Percentiles rank a stretch among this genome's conserved stretches.
Conservation (phyloP, 805 yeast species). For the Vanderwaltozyma tropicalis region DNA sequence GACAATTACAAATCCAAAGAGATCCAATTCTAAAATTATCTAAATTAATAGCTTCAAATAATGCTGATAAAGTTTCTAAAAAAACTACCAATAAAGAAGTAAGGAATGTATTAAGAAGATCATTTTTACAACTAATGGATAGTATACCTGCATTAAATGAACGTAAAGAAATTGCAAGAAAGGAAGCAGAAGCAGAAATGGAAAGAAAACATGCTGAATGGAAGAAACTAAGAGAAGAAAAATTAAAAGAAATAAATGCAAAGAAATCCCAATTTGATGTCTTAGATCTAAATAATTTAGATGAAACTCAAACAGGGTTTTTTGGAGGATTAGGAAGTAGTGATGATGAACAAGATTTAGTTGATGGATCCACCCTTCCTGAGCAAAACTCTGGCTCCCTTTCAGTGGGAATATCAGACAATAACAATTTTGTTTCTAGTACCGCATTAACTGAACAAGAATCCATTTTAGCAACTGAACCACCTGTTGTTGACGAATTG, state of each 20-base stretch:
- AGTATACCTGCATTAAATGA: conserved; percentile 10
- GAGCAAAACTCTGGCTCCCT: too few relatives aligned
- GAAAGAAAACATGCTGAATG: conserved; percentile 10
- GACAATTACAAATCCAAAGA: conserved; percentile 10
- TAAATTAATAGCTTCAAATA: conserved; percentile 1
- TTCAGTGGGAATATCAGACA: too few relatives aligned
- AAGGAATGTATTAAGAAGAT: conserved; percentile 7
- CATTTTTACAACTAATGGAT: conserved; percentile 10
- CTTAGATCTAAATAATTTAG: conserved; percentile 17
- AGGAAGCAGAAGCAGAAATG: conserved; percentile 27
- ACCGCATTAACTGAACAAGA: too few relatives aligned
- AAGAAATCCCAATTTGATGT: conserved; percentile 5
- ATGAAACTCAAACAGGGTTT: conserved; percentile 24
- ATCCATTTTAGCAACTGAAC: too few relatives aligned
- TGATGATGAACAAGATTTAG: conserved; percentile 3
- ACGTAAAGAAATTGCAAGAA: conserved; percentile 15
- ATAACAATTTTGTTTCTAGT: too few relatives aligned
- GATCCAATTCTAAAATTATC: conserved; percentile 24
- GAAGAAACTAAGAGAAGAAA: conserved; percentile 23
- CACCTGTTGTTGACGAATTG: too few relatives aligned
- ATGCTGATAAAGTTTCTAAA: conserved; percentile 5
- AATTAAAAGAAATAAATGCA: conserved; percentile 13
- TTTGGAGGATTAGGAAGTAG: conserved; percentile 8
- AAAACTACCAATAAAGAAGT: conserved; percentile 6
- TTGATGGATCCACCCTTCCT: too few relatives aligned